Conservation (phyloP, 768 basidiomycete species). For the Neoboletus magnificus region DNA sequence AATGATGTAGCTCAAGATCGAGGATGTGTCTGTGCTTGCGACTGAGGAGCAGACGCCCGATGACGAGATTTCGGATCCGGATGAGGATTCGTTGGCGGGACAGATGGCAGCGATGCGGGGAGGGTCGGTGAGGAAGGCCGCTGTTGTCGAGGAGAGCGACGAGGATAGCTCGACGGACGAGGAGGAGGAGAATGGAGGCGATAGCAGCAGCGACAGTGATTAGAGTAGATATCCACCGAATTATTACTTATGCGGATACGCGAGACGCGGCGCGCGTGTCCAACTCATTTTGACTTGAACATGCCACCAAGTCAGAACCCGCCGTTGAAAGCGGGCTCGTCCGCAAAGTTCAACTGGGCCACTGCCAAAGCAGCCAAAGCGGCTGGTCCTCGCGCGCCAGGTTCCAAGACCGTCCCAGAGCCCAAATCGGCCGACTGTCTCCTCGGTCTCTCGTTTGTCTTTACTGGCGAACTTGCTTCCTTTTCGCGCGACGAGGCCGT, state of each 20-base stretch:
- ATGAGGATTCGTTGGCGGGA: conserved; percentile 93
- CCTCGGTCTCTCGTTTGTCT: conserved; percentile 86
- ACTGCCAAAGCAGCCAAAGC: conserved; percentile 58
- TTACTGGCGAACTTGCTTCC: conserved; percentile 88
- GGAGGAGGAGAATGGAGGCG: conserved; percentile 20
- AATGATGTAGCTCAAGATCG: conserved; percentile 69
- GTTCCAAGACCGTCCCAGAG: conserved; percentile 61
- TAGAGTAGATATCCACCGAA: not conserved
- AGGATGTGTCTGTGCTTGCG: conserved; percentile 58
- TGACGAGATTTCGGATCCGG: conserved; percentile 97
- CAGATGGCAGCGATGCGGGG: conserved; percentile 98
- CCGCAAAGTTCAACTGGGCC: conserved; percentile 40
- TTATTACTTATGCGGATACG: no score
- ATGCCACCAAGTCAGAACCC: conserved; percentile 4
- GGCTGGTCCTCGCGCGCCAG: conserved; percentile 55
- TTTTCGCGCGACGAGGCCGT: conserved; percentile 84
- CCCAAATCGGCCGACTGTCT: conserved; percentile 80
- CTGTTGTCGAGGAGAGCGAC: conserved; percentile 31
- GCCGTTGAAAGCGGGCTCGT: not conserved
- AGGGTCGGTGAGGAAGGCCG: conserved; percentile 69
- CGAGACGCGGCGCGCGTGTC: no score
- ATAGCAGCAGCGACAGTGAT: conserved; percentile 27
- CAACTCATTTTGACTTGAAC: no score
- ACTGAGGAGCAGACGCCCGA: conserved; percentile 63
- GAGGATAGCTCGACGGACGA: conserved; percentile 33